A percentile compares a stretch with the other conserved stretches of the same genome.
Conservation (phyloP, 2,329 filamentous ascomycete genomes). For the Cladosporium sp. region DNA sequence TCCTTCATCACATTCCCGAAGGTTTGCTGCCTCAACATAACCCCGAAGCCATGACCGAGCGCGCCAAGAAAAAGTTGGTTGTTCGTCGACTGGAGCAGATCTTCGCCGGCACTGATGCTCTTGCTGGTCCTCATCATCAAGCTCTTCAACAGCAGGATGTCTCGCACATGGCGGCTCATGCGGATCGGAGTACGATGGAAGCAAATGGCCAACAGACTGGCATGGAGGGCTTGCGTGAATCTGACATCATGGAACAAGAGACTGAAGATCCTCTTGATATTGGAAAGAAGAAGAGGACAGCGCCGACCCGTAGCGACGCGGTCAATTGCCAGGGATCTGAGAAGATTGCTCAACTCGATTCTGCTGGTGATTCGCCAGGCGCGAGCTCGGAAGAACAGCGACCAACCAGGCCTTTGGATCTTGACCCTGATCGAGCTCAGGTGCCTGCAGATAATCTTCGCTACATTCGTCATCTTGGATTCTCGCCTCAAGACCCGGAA, state of each 20-base stretch:
- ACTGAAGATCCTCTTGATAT: conserved; percentile 20
- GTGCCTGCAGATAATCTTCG: conserved; percentile 72
- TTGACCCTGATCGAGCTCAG: conserved; percentile 74
- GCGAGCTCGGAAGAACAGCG: conserved; percentile 56
- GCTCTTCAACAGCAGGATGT: conserved; percentile 55
- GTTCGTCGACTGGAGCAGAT: conserved; percentile 73
- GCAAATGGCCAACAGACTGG: conserved; percentile 32
- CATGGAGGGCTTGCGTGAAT: conserved; percentile 42
- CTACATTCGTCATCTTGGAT: conserved; percentile 70
- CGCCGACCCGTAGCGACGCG: not conserved
- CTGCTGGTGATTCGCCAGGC: conserved; percentile 14
- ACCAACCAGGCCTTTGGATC: conserved; percentile 68
- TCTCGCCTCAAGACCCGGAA: conserved; percentile 55
- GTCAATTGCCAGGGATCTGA: not conserved
- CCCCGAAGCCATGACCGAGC: conserved; percentile 58
- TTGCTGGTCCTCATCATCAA: conserved; percentile 42
- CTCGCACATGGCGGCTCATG: conserved; percentile 49
- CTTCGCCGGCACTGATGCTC: conserved; percentile 65
- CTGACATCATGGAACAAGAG: conserved; percentile 39
- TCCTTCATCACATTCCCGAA: conserved; percentile 67
- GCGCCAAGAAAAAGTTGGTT: conserved; percentile 69
- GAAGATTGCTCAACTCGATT: conserved; percentile 15
- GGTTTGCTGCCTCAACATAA: conserved; percentile 58
- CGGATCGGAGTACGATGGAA: conserved; percentile 39
- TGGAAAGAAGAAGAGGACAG: conserved; percentile 3